Evolutionary conservation across 1,284 basidiomycete genomes (phyloP), one percentile per base, ranked within the genome.

Genomic region (Leucoagaricus sp.): DNA sequence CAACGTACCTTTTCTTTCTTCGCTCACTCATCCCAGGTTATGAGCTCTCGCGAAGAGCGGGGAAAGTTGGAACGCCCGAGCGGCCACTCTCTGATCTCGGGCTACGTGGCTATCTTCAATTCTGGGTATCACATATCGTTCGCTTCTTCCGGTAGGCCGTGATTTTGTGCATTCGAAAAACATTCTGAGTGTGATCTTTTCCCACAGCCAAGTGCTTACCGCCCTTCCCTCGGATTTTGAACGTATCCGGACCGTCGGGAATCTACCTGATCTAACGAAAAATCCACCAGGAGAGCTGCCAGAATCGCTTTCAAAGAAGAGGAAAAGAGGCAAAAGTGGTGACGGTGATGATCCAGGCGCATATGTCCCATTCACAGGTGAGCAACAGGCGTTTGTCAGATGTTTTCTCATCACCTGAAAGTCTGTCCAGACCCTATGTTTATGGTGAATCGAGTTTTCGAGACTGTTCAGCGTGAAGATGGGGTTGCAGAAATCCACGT

Each of bases 11-110:
- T 6, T 36, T 41, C 29, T 26, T 17, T 13, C n/a, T 21, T 12
- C 49, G 42, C 33, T 23, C n/a, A n/a, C 9, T n/a, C 17, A 13
- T 44, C 41, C 7, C 40, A 94, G 94, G 93, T 69, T 98, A 99
- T 69, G 93, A 96, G 66, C 77, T 98, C 5, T 97, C 94, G 3
- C 82, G 88, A 45, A 82, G 83, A 44, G 79, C 81, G n/a, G 83
- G 85, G 1, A 88, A 87, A 62, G 78, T 92, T 2, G 96, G 96
- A 6, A 96, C 95, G 3, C 96, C 97, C 0, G 96, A 99, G 75
- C 85, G 96, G 4, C 96, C 96, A 0, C 76, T 99, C 0, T 98
- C 95, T 0, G 94, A 96, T 62, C 84, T 98, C 10, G 96, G 97
- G 2, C 78, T 96, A 13, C 85, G 91, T 58, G 93, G 93, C 57